phyloP scores from a whole-genome alignment of 208 protist species.

The Leishmania braziliensis region DNA sequence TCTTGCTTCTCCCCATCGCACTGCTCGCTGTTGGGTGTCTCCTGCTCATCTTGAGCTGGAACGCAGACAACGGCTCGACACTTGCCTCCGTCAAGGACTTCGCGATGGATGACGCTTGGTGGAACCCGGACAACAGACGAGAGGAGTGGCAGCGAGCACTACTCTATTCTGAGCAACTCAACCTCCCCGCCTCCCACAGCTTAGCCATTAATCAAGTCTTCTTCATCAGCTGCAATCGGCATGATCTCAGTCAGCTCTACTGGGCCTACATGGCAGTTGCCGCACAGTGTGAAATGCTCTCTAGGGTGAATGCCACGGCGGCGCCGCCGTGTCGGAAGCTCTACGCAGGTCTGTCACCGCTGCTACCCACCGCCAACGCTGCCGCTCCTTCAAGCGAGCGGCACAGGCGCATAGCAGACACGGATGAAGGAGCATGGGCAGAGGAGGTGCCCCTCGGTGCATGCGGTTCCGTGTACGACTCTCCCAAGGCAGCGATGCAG shows the following conservation, averaged over 20 bases:
- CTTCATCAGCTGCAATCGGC: conserved; percentile 84
- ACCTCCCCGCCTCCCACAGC: conserved; percentile 14
- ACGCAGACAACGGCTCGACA: neutral
- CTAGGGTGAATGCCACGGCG: conserved; percentile 12
- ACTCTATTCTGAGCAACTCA: conserved; percentile 7
- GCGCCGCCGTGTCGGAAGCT: conserved; percentile 31
- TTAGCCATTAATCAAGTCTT: conserved; percentile 44
- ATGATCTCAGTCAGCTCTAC: conserved; percentile 69
- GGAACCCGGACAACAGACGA: neutral
- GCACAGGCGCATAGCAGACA: neutral
- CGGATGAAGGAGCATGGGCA: neutral
- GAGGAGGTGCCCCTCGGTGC: conserved; percentile 25
- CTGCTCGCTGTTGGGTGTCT: conserved; percentile 11
- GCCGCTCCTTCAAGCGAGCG: neutral
- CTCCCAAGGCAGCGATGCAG: conserved; percentile 8
- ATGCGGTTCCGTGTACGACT: conserved; percentile 34
- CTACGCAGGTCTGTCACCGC: conserved; percentile 26
- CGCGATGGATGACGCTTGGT: conserved; percentile 4
- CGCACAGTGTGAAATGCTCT: conserved; percentile 47
- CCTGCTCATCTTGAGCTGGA: conserved; percentile 9
- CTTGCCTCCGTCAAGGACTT: neutral
- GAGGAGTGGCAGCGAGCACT: conserved; percentile 14
- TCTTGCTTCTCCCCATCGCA: neutral
- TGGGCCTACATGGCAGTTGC: conserved; percentile 56
- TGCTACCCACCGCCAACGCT: neutral